Conservation (phyloP, 2,329 filamentous ascomycete genomes). For the Calonectria montana region DNA sequence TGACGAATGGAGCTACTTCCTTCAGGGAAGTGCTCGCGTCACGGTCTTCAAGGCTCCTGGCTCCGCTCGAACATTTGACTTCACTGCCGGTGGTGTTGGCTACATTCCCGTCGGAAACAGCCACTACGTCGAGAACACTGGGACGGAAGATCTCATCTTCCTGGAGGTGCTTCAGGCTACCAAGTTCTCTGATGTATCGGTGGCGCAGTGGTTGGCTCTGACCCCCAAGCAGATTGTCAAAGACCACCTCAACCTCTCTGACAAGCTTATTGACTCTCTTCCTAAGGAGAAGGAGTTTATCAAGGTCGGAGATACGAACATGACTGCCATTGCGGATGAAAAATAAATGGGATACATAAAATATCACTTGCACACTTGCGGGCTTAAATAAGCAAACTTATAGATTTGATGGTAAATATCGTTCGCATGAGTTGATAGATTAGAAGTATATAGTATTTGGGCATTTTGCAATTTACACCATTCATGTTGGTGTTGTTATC, state of each 20-base stretch:
- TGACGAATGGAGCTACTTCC: constrained; percentile 17
- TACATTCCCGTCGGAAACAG: constrained; percentile 16
- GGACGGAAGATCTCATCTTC: constrained; percentile 13
- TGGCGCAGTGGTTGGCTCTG: constrained; percentile 12
- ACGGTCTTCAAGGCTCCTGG: constrained; percentile 13
- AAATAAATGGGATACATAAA: neutral
- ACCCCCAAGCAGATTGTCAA: constrained; percentile 14
- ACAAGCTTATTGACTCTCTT: constrained; percentile 5
- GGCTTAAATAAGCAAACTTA: neutral
- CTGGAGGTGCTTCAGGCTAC: constrained; percentile 6
- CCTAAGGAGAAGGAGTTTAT: constrained; percentile 17
- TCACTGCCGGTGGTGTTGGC: constrained; percentile 10
- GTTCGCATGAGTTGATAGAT: neutral
- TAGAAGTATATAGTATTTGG: neutral
- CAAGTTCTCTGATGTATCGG: constrained; percentile 12
- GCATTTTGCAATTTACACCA: no score
- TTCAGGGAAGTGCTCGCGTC: constrained; percentile 7
- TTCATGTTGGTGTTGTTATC: no score
- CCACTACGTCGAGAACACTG: constrained; percentile 16
- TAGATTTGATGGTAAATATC: neutral
- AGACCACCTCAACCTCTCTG: constrained; percentile 1
- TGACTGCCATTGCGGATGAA: constrained; percentile 5
- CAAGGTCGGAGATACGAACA: neutral
- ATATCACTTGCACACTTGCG: neutral
- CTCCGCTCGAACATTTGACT: constrained; percentile 13